Evolutionary conservation across 768 basidiomycete genomes (phyloP), one percentile per base, ranked within the genome.

Genomic region (Suillus tomentosus): DNA sequence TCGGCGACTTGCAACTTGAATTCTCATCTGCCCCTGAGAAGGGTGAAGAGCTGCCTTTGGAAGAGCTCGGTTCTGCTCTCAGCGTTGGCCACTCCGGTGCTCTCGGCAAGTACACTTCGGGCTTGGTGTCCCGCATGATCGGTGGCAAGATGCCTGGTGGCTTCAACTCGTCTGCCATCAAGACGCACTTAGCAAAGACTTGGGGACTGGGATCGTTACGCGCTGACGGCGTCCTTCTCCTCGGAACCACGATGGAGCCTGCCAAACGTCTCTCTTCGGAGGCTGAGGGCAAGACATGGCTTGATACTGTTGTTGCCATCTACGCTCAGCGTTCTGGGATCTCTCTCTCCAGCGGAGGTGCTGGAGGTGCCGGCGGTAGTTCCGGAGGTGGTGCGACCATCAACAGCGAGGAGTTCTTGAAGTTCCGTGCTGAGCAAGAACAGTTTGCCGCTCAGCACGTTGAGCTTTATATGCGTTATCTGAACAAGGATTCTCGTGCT

Each of bases 101-200:
- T 5, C 87, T 96, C 34, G 97, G 97, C 72, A 99, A 99, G 77
- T 95, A 99, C 79, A 92, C 92, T 14, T 90, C 86, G 53, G 90
- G 95, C 24, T 84, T 99, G 50, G 83, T 98, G 60, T 94, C 95
- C 36, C 93, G 97, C 63, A 84, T 98, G 73, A 84, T 98, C 60
- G 94, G 95, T 64, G 88, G 89, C 55, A 99, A 99, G 80, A 96
- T 99, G 94, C 97, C 97, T 39, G 97, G 97, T 75, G 96, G 96
- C 42, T 99, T 99, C 87, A 97, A 97, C 69, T 82, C 90, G 22
- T 93, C 96, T 8, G 85, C 93, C 13, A 95, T 96, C 76, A 96
- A 97, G 78, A 79, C 85, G 0, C 85, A 99, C 75, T 84, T 99
- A 36, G 85, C 88, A 43, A 99, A 98, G 83, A 86, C 86, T 34